phyloP scores from a whole-genome alignment of 345 rosid genomes.

The Camelina sativa region DNA sequence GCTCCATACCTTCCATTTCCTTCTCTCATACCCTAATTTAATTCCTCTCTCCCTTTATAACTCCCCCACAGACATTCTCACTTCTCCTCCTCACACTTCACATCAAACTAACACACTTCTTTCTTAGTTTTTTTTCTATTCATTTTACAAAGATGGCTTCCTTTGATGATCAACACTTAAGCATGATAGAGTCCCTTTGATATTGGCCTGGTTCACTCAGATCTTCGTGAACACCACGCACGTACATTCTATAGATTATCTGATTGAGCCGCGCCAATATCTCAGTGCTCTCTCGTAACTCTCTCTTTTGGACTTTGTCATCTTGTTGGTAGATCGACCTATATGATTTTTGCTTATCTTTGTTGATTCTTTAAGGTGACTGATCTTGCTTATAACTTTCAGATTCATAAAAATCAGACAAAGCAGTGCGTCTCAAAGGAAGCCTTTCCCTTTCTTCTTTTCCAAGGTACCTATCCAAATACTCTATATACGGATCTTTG shows the following conservation, averaged over 20 bases:
- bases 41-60: conserved; percentile 42
- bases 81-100: conserved; percentile 49
- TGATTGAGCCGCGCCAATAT: conserved; percentile 99
- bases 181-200: conserved; percentile 59
- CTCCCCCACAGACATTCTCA: conserved; percentile 57
- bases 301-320: conserved; percentile 4
- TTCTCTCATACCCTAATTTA: conserved; percentile 48
- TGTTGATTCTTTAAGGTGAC: conserved; percentile 4
- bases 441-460: conserved; percentile 27
- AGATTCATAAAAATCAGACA: conserved; percentile 6
- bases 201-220: conserved; percentile 99
- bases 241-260: conserved; percentile 32
- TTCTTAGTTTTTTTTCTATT: neutral
- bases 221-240: conserved; percentile 27
- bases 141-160: neutral
- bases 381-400: conserved; percentile 8
- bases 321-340: conserved; percentile 22
- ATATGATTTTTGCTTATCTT: neutral
- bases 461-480: conserved; percentile 31
- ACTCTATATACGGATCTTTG: conserved; percentile 21
- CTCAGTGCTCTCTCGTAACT: conserved; percentile 74
- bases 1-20: conserved; percentile 55
- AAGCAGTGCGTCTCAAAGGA: neutral
- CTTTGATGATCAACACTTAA: neutral
- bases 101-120: conserved; percentile 23